A percentile compares a stretch with the other conserved stretches of the same genome.
phyloP scores from a whole-genome alignment of 2,329 filamentous ascomycete genomes.

The Clathrospora elynae region DNA sequence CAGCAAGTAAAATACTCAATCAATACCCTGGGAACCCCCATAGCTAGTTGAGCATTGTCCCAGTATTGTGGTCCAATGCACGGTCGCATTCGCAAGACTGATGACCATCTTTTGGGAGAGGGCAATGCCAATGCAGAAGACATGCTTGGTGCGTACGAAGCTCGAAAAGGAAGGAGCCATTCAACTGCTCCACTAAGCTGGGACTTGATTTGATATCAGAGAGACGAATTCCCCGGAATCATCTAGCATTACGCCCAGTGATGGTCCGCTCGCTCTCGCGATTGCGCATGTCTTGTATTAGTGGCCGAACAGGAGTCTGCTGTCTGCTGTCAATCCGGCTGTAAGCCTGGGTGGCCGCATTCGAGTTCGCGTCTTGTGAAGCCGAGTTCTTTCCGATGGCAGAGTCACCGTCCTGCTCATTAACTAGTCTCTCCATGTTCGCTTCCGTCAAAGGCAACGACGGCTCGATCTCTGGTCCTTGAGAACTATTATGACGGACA shows the following conservation, averaged over 20 bases:
- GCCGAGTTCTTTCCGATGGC: constrained; percentile 14
- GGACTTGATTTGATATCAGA: constrained; percentile 1
- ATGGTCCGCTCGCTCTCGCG: constrained; percentile 39
- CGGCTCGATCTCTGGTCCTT: constrained; percentile 23
- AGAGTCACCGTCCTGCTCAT: constrained; percentile 34
- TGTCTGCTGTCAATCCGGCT: constrained; percentile 24
- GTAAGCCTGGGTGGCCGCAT: constrained; percentile 22
- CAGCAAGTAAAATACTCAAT: constrained; percentile 11
- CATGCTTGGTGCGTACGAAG: constrained; percentile 2
- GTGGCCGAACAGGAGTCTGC: constrained; percentile 23
- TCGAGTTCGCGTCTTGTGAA: constrained; percentile 25
- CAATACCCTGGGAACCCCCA: constrained; percentile 17
- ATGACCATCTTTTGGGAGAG: constrained; percentile 3
- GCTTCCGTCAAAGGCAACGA: constrained; percentile 45
- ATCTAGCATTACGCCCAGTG: constrained; percentile 15
- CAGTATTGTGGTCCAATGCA: constrained; percentile 3
- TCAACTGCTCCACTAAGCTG: constrained; percentile 4
- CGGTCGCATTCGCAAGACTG: constrained; percentile 5
- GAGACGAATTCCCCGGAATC: constrained; percentile 15
- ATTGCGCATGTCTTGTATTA: constrained; percentile 20
- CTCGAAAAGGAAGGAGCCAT: constrained; percentile 10
- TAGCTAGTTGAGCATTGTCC: constrained; percentile 6
- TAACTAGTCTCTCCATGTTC: constrained; percentile 44
- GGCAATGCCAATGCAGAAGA: constrained; percentile 8
- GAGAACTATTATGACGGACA: constrained; percentile 27